Conservation (phyloP, 208 protist species). For the Trypanosomatidae sp. region DNA sequence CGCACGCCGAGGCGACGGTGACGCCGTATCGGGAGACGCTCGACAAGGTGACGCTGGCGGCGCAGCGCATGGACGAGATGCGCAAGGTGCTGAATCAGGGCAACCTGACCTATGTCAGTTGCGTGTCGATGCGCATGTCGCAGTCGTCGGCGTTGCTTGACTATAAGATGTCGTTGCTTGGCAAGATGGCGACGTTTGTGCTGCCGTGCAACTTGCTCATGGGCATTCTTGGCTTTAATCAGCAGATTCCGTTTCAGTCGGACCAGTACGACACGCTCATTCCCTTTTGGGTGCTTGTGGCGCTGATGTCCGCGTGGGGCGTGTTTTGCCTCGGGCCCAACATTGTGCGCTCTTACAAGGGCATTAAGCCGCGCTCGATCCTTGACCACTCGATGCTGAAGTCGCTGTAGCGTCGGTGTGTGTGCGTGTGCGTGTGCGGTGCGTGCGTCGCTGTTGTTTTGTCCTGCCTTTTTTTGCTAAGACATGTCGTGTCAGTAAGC, state of each 20-base stretch:
- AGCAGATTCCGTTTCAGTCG: slow-evolving; percentile 58
- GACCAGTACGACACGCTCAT: slow-evolving; percentile 33
- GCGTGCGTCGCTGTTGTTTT: too few species aligned
- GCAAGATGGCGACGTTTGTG: slow-evolving; percentile 64
- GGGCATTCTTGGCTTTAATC: slow-evolving; percentile 88
- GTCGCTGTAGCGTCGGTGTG: too few species aligned
- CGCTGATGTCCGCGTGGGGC: slow-evolving; percentile 43
- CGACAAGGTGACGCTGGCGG: slow-evolving; percentile 42
- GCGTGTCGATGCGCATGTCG: slow-evolving; percentile 80
- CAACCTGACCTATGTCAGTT: slow-evolving; percentile 74
- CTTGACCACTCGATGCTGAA: too few species aligned
- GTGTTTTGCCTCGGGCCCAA: slow-evolving; percentile 42
- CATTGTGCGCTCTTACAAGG: slow-evolving; percentile 15
- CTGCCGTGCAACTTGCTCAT: slow-evolving; percentile 79
- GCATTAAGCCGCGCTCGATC: slow-evolving; percentile 23
- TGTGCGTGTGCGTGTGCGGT: too few species aligned
- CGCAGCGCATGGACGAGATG: slow-evolving; percentile 62
- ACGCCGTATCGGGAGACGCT: slow-evolving; percentile 32
- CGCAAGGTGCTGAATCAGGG: slow-evolving; percentile 74
- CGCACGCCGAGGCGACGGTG: slow-evolving; percentile 12
- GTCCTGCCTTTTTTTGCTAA: too few species aligned
- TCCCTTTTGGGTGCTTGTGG: slow-evolving; percentile 50
- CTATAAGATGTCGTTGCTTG: slow-evolving; percentile 69
- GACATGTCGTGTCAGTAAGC: too few species aligned
- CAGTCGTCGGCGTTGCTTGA: slow-evolving; percentile 71